Conservation (phyloP, 73 alveolate species). For the Tetrahymena thermophila region DNA sequence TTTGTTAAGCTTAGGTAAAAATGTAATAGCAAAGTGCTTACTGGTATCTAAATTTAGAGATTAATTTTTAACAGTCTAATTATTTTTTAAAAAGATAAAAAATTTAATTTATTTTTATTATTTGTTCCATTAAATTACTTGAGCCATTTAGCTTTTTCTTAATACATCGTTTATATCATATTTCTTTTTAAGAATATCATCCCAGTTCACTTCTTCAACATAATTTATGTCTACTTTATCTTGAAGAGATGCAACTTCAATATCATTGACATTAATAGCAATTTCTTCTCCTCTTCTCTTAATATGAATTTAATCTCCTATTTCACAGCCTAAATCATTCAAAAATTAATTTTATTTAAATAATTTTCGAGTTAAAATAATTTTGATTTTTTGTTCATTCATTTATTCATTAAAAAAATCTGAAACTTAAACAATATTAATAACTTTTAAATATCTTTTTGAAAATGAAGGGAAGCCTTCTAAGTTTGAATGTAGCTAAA, state of each 20-base stretch:
- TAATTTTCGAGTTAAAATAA: background rate
- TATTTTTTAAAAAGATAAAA: background rate
- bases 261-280: background rate
- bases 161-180: background rate
- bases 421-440: background rate
- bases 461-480: background rate
- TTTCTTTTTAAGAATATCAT: background rate
- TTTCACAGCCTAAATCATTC: background rate
- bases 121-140: background rate
- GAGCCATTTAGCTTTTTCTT: background rate
- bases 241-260: background rate
- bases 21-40: background rate
- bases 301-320: background rate
- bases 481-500: background rate
- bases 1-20: background rate
- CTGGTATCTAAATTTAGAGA: background rate
- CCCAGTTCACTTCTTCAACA: background rate
- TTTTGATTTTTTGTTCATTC: background rate
- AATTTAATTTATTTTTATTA: background rate
- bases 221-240: background rate
- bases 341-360: background rate
- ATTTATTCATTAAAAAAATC: too few species aligned
- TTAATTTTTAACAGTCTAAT: background rate
- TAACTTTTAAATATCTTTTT: too few species aligned
- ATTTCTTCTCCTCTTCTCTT: background rate